Conservation (phyloP, 179 eudicot species). For the Silene noctiflora region DNA sequence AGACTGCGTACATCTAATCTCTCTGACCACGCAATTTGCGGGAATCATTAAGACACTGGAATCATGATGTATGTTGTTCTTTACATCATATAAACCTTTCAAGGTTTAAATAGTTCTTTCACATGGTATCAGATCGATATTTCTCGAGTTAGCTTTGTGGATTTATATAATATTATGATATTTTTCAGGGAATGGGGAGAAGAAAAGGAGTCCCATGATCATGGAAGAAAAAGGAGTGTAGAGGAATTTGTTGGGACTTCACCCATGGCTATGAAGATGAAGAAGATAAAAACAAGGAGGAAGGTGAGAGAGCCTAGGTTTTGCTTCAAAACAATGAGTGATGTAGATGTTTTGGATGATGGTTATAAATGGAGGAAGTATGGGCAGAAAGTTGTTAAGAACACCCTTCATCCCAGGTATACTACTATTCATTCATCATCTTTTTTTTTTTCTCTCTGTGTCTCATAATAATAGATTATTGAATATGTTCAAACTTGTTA, state of each 20-base stretch:
- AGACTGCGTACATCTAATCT: too few species aligned
- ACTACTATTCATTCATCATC: background rate
- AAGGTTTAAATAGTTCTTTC: background rate
- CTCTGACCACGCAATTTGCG: too few species aligned
- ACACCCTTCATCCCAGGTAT: conserved; percentile 89
- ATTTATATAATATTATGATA: background rate
- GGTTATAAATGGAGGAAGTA: conserved; percentile 95
- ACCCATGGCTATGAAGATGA: conserved; percentile 54
- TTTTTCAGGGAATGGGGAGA: conserved; percentile 57
- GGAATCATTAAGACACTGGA: too few species aligned
- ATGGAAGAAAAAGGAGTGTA: conserved; percentile 31
- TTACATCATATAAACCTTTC: background rate
- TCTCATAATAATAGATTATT: too few species aligned
- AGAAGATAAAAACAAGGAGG: conserved; percentile 49
- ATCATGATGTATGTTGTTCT: too few species aligned
- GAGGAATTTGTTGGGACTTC: conserved; percentile 36
- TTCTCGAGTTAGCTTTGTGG: background rate
- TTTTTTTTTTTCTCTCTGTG: too few species aligned
- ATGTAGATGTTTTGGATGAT: conserved; percentile 86
- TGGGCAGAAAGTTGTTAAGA: conserved; percentile 90
- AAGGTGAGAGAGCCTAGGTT: conserved; percentile 90
- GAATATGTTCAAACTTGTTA: too few species aligned
- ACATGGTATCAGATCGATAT: background rate
- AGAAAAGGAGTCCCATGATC: conserved; percentile 29
- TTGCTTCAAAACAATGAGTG: conserved; percentile 91